phyloP scores from a whole-genome alignment of 1,139 yeast species.

The Kodamaea sp. region DNA sequence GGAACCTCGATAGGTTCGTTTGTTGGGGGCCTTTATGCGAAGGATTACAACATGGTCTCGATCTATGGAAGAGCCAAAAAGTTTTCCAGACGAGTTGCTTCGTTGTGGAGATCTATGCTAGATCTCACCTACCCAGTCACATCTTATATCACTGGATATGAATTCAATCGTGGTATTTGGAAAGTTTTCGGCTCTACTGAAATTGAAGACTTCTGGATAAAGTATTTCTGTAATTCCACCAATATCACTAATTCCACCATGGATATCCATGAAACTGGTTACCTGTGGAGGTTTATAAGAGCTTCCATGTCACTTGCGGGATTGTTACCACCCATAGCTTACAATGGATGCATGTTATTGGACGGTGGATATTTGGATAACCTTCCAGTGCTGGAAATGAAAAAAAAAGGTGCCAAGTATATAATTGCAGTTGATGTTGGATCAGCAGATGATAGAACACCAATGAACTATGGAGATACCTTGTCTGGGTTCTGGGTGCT shows the following conservation, averaged over 20 bases:
- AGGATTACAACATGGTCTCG: conserved; percentile 87
- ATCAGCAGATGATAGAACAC: conserved; percentile 87
- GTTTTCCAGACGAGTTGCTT: conserved; percentile 79
- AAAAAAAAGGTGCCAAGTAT: conserved; percentile 79
- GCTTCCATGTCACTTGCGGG: conserved; percentile 99
- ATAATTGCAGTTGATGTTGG: conserved; percentile 98
- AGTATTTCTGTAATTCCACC: conserved; percentile 88
- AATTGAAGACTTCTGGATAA: conserved; percentile 95
- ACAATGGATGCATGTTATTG: conserved; percentile 86
- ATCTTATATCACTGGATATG: conserved; percentile 95
- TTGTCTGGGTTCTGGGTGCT: conserved; percentile 91
- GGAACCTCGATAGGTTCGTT: conserved; percentile 97
- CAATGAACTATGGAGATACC: conserved; percentile 91
- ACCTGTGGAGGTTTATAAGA: conserved; percentile 92
- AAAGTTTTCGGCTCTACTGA: conserved; percentile 89
- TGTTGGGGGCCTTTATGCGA: conserved; percentile 93
- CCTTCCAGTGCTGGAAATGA: conserved; percentile 90
- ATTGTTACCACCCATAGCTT: conserved; percentile 83
- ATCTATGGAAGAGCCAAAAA: conserved; percentile 88
- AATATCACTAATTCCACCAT: conserved; percentile 92
- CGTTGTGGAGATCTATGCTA: conserved; percentile 79
- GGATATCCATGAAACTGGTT: conserved; percentile 92
- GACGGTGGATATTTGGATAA: conserved; percentile 98
- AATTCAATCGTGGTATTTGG: conserved; percentile 95
- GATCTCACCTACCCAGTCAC: conserved; percentile 94